phyloP scores from a whole-genome alignment of 1,139 yeast genomes.

The Saccharomyces hybrid region DNA sequence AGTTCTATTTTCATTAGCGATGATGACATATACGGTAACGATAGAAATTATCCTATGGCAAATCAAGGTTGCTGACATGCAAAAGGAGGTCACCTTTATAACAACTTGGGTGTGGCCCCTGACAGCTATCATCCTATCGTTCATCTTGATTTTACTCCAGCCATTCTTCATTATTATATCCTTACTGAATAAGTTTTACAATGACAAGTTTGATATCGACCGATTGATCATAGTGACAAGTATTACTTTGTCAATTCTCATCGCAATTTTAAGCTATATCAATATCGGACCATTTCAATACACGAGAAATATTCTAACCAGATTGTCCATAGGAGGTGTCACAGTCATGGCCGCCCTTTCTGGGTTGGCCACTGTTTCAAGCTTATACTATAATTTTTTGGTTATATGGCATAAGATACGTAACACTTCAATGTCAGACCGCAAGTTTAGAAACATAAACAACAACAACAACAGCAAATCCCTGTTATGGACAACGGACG shows the following conservation, averaged over 20 bases:
- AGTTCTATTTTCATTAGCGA: conserved; percentile 24
- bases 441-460: conserved; percentile 1
- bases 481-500: conserved; percentile 22
- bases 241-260: conserved; percentile 20
- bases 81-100: conserved; percentile 18
- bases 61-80: conserved; percentile 22
- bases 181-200: conserved; percentile 32
- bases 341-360: conserved; percentile 63
- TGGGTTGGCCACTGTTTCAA: conserved; percentile 70
- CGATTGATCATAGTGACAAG: conserved; percentile 17
- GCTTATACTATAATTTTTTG: conserved; percentile 41
- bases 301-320: conserved; percentile 41
- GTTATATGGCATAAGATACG: conserved; percentile 1
- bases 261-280: conserved; percentile 14
- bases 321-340: conserved; percentile 63
- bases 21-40: conserved; percentile 24
- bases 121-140: conserved; percentile 17
- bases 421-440: neutral
- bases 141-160: conserved; percentile 26
- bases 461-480: conserved; percentile 12
- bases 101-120: conserved; percentile 27
- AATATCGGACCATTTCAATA: conserved; percentile 33
- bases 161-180: conserved; percentile 31
- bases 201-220: conserved; percentile 23
- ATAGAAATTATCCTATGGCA: conserved; percentile 31